A percentile compares a stretch with the other conserved stretches of the same genome.
Conservation (phyloP, 176 grass and related monocot genomes). For the Musa schizocarpa region DNA sequence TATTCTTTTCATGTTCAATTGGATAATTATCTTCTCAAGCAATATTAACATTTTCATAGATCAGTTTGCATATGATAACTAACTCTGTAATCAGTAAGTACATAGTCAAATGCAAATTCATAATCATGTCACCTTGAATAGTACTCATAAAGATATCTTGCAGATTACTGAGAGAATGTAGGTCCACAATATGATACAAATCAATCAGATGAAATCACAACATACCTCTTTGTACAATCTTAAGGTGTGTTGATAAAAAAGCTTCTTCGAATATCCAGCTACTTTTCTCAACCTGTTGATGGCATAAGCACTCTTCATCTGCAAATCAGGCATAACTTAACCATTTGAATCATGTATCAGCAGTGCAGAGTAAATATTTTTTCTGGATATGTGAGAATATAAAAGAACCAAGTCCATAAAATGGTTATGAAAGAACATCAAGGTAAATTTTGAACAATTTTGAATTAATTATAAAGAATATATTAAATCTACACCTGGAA, state of each 20-base stretch:
- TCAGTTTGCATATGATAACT: no score
- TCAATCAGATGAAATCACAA: background rate
- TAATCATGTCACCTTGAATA: no score
- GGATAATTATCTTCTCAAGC: no score
- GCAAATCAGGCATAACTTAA: slow-evolving; percentile 11
- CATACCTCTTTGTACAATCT: slow-evolving; percentile 84
- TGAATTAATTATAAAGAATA: no score
- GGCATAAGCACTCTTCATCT: slow-evolving; percentile 97
- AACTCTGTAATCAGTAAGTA: no score
- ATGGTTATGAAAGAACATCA: no score
- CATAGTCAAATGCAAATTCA: no score
- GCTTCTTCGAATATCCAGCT: slow-evolving; percentile 75
- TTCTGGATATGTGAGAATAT: background rate
- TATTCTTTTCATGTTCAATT: no score
- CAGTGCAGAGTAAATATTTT: background rate
- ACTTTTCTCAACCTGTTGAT: slow-evolving; percentile 72
- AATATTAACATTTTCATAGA: no score
- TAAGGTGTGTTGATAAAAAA: slow-evolving; percentile 80
- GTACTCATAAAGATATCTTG: background rate
- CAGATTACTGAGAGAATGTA: background rate
- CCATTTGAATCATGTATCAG: background rate
- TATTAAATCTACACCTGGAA: no score
- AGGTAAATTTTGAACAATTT: no score
- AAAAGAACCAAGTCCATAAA: no score
- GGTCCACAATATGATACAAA: background rate